phyloP scores from a whole-genome alignment of 306 rosid genomes.

The Elaeagnus macrophylla region DNA sequence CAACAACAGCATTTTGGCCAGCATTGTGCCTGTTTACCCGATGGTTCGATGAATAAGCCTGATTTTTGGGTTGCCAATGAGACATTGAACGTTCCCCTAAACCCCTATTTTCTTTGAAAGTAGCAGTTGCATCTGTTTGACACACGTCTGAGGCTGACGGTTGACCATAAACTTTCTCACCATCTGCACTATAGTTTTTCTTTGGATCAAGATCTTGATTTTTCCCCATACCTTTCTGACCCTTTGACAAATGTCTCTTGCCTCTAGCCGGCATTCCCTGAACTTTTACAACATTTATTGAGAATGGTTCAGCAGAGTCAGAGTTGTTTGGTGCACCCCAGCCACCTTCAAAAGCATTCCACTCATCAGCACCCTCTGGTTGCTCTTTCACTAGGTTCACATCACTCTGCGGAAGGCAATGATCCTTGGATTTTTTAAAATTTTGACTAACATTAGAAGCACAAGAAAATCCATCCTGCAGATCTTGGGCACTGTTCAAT shows the following conservation, averaged over 20 bases:
- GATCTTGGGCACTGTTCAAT: constrained; percentile 32
- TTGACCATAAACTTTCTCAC: constrained; percentile 30
- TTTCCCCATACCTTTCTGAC: constrained; percentile 42
- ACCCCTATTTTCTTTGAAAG: constrained; percentile 52
- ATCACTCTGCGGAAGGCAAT: constrained; percentile 31
- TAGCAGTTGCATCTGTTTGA: constrained; percentile 36
- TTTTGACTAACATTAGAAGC: constrained; percentile 28
- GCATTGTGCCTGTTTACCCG: constrained; percentile 28
- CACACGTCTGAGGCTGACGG: constrained; percentile 30
- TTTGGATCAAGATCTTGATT: constrained; percentile 47
- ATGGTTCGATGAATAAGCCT: constrained; percentile 33
- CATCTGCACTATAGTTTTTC: constrained; percentile 28
- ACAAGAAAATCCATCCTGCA: constrained; percentile 32
- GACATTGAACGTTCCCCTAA: constrained; percentile 43
- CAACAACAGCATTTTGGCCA: constrained; percentile 36
- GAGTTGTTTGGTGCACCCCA: constrained; percentile 29
- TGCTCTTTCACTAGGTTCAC: constrained; percentile 36
- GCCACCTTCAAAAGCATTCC: constrained; percentile 43
- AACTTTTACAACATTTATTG: constrained; percentile 36
- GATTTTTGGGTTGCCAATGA: constrained; percentile 89
- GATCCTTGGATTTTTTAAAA: constrained; percentile 33
- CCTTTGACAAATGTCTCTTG: constrained; percentile 46
- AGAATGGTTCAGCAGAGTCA: constrained; percentile 31
- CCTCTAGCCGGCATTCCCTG: constrained; percentile 44
- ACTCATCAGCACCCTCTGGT: constrained; percentile 32